phyloP scores from a whole-genome alignment of 305 asterid genomes.

The Rubia balearica region DNA sequence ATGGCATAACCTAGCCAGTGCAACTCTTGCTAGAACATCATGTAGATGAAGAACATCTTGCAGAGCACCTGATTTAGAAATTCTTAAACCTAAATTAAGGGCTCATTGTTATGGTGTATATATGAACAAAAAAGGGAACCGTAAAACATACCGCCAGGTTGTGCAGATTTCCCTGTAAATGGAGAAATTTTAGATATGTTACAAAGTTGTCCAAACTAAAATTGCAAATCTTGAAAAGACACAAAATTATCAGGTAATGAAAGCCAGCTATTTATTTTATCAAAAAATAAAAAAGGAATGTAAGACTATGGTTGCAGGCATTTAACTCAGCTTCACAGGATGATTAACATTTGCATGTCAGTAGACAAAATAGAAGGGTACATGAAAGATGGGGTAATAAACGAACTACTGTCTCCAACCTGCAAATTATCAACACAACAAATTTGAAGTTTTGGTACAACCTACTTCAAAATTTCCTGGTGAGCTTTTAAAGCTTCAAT shows the following conservation, averaged over 20 bases:
- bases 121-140: slow-evolving; percentile 6
- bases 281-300: too few relatives aligned
- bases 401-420: background rate
- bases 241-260: background rate
- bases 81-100: slow-evolving; percentile 25
- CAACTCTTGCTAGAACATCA: slow-evolving; percentile 99
- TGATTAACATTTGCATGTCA: background rate
- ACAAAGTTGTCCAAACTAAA: background rate
- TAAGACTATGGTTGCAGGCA: background rate
- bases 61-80: slow-evolving; percentile 75
- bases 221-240: background rate
- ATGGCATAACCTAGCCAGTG: slow-evolving; percentile 93
- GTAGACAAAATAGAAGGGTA: background rate
- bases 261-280: background rate
- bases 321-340: background rate
- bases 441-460: background rate
- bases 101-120: slow-evolving; percentile 15
- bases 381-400: background rate
- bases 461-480: background rate
- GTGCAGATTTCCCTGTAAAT: slow-evolving; percentile 76
- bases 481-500: background rate
- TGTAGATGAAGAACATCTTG: slow-evolving; percentile 96
- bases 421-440: background rate
- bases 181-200: slow-evolving; percentile 19
- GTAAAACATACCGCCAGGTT: slow-evolving; percentile 76